A percentile compares a stretch with the other conserved stretches of the same genome.
phyloP scores from a whole-genome alignment of 2,329 filamentous ascomycete genomes.

The Claviceps capensis region DNA sequence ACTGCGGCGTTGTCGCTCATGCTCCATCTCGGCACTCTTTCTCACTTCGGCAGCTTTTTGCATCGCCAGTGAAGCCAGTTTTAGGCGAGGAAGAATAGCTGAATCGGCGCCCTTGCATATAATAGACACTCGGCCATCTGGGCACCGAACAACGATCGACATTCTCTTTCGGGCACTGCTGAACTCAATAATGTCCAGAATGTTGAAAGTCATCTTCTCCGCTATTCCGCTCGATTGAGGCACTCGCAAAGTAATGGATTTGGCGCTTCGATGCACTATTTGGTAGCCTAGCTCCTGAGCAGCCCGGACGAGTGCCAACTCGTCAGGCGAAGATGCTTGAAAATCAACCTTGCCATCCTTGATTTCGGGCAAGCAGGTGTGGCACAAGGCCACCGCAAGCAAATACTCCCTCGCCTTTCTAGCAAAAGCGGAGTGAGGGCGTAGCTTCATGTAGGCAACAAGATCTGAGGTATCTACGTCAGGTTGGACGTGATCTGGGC shows the following conservation, averaged over 20 bases:
- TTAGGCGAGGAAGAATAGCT: constrained; percentile 63
- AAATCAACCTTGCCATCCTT: constrained; percentile 59
- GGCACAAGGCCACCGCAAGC: constrained; percentile 72
- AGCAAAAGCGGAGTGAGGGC: constrained; percentile 65
- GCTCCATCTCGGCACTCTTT: constrained; percentile 45
- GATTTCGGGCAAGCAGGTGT: constrained; percentile 78
- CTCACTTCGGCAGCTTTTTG: constrained; percentile 60
- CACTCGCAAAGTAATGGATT: constrained; percentile 45
- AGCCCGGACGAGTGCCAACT: constrained; percentile 71
- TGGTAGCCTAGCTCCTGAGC: constrained; percentile 76
- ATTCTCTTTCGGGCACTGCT: constrained; percentile 81
- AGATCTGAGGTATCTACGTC: constrained; percentile 58
- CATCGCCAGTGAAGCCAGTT: constrained; percentile 56
- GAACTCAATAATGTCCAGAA: constrained; percentile 82
- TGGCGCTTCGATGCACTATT: constrained; percentile 59
- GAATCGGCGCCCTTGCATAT: constrained; percentile 90
- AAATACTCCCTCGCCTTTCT: constrained; percentile 71
- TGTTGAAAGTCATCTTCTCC: constrained; percentile 54
- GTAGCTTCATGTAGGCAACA: constrained; percentile 60
- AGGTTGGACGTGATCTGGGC: constrained; percentile 36
- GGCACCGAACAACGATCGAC: constrained; percentile 79
- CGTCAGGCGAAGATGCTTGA: constrained; percentile 82
- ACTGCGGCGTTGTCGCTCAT: constrained; percentile 40
- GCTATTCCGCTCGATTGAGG: constrained; percentile 21
- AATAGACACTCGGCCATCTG: constrained; percentile 66